Evolutionary conservation across 2,329 filamentous ascomycete species (phyloP).

Genomic region (Hymenoscyphus albidus): DNA sequence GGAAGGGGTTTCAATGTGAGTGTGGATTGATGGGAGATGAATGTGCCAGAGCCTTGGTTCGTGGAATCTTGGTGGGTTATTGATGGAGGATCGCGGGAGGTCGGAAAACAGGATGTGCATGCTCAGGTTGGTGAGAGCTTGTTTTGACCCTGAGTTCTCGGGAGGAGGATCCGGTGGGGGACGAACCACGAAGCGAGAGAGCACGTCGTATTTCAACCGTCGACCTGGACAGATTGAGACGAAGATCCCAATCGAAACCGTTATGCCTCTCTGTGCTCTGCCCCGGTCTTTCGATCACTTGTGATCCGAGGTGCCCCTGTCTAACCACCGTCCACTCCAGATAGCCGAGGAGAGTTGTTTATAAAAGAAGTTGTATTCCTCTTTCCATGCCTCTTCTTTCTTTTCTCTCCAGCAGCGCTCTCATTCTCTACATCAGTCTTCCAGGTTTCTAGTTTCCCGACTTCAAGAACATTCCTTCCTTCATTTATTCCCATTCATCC

Average conservation of each 20-base stretch:
- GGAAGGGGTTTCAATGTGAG: neutral
- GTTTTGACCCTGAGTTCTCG: neutral
- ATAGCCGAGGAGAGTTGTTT: constrained; percentile 1
- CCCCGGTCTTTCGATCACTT: neutral
- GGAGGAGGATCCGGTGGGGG: neutral
- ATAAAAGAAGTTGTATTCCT: constrained; percentile 16
- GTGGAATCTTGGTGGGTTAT: neutral
- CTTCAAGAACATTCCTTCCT: constrained; percentile 8
- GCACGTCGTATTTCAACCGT: neutral
- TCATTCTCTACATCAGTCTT: constrained; percentile 19
- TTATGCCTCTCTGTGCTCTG: constrained; percentile 14
- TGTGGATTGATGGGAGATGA: neutral
- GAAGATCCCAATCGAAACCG: constrained; percentile 22
- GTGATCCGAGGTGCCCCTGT: neutral
- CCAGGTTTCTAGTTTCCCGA: neutral
- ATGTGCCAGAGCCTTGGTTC: constrained; percentile 3
- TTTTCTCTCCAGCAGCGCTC: constrained; percentile 25
- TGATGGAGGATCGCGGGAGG: neutral
- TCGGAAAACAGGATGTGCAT: neutral
- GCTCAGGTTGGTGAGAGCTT: neutral
- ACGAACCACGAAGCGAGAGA: neutral
- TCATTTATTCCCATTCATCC: constrained; percentile 2
- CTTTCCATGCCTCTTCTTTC: constrained; percentile 4
- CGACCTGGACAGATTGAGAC: constrained; percentile 20
- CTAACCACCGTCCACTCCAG: neutral